phyloP scores from a whole-genome alignment of 192 early-diverging fungal species.

The Rhizophagus clarus region DNA sequence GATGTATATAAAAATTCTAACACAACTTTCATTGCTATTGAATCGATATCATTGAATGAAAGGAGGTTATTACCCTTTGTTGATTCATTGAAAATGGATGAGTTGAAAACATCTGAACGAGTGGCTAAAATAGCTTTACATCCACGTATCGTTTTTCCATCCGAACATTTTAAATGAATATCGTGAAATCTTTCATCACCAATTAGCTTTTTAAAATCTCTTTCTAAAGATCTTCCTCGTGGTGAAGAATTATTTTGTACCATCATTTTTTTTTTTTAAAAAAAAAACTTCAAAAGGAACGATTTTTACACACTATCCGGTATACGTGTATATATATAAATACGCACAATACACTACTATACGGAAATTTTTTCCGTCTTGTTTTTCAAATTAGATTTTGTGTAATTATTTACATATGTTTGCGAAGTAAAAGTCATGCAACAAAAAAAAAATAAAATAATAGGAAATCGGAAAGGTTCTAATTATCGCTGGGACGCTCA shows the following conservation, averaged over 20 bases:
- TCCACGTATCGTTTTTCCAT: not conserved
- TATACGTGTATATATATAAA: too few relatives aligned
- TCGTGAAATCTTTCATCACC: not conserved
- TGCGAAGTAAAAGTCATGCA: too few relatives aligned
- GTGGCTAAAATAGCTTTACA: not conserved
- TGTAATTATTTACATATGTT: too few relatives aligned
- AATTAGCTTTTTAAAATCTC: not conserved
- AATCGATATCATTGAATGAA: not conserved
- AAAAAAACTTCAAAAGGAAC: too few relatives aligned
- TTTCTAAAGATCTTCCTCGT: not conserved
- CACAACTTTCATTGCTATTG: not conserved
- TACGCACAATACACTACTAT: too few relatives aligned
- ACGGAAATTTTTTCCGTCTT: too few relatives aligned
- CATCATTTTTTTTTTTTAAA: too few relatives aligned
- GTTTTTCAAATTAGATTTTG: too few relatives aligned
- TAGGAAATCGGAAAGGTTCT: too few relatives aligned
- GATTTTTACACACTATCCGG: too few relatives aligned
- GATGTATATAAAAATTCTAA: slow-evolving; percentile 11
- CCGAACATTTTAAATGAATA: not conserved
- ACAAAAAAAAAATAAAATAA: too few relatives aligned
- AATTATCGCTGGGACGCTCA: too few relatives aligned
- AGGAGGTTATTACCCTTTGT: not conserved
- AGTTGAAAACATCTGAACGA: not conserved
- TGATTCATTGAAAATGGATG: not conserved
- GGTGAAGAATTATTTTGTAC: not conserved